Conservation (phyloP, 1,284 basidiomycete species). For the Tilletia setariae region DNA sequence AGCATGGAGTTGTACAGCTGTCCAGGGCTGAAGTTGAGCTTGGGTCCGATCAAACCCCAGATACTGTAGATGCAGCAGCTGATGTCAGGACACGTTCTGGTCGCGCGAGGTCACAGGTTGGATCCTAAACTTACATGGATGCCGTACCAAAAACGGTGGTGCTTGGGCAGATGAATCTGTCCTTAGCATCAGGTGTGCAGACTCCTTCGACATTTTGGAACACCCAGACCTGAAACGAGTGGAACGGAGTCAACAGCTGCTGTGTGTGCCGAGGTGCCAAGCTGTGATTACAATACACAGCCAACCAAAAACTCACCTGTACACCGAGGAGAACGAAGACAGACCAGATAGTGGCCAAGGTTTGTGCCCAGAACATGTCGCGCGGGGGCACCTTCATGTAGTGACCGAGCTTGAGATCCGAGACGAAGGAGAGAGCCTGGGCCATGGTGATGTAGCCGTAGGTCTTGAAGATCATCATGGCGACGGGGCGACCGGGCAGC, state of each 20-base stretch:
- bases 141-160: slow-evolving; percentile 44
- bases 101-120: background rate
- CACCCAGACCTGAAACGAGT: slow-evolving; percentile 61
- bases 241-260: background rate
- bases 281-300: too few relatives aligned
- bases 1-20: slow-evolving; percentile 35
- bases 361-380: slow-evolving; percentile 61
- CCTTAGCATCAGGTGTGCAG: slow-evolving; percentile 58
- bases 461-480: slow-evolving; percentile 78
- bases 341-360: slow-evolving; percentile 67
- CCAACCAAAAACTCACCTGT: slow-evolving; percentile 61
- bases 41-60: slow-evolving; percentile 58
- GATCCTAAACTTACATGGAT: slow-evolving; percentile 17
- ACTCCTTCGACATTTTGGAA: slow-evolving; percentile 70
- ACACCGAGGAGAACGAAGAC: slow-evolving; percentile 59
- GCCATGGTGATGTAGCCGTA: slow-evolving; percentile 65
- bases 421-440: slow-evolving; percentile 65
- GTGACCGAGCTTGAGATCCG: slow-evolving; percentile 61
- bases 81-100: background rate
- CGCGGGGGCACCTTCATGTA: slow-evolving; percentile 63
- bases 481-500: slow-evolving; percentile 71
- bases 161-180: slow-evolving; percentile 48
- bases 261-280: too few relatives aligned
- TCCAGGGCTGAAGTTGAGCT: slow-evolving; percentile 30
- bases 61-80: slow-evolving; percentile 50